Evolutionary conservation across 2,329 filamentous ascomycete genomes (phyloP).

Genomic region (Ophiostoma populinum): DNA sequence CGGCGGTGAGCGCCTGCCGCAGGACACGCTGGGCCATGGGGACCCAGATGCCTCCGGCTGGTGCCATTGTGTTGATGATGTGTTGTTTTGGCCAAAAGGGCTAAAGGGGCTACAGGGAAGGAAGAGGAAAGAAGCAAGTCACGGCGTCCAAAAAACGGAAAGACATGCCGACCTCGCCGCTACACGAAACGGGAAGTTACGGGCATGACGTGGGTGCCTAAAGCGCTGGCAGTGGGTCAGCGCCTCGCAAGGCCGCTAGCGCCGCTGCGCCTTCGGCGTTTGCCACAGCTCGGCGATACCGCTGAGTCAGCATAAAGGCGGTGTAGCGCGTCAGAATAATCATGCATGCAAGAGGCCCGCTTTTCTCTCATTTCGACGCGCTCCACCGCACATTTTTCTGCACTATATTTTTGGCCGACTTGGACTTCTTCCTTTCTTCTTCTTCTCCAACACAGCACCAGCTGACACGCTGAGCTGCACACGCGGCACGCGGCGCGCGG

Average conservation of each 20-base stretch:
- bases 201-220: constrained; percentile 8
- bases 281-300: not conserved
- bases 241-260: not conserved
- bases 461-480: too few relatives aligned
- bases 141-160: not conserved
- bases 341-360: not conserved
- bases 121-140: not conserved
- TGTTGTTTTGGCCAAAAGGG: not conserved
- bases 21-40: constrained; percentile 37
- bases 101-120: not conserved
- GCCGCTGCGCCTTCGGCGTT: constrained; percentile 2
- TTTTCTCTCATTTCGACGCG: not conserved
- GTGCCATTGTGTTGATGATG: constrained; percentile 27
- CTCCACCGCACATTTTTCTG: constrained; percentile 9
- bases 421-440: constrained; percentile 5
- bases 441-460: constrained; percentile 4
- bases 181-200: constrained; percentile 6
- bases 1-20: constrained; percentile 27
- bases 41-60: constrained; percentile 39
- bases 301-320: constrained; percentile 2
- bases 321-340: not conserved
- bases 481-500: too few relatives aligned
- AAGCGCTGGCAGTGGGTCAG: not conserved
- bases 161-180: too few relatives aligned
- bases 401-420: not conserved